Percentiles rank a stretch among this genome's conserved stretches.
phyloP scores from a whole-genome alignment of 176 grass and related monocot species.

The Leersia perrieri region DNA sequence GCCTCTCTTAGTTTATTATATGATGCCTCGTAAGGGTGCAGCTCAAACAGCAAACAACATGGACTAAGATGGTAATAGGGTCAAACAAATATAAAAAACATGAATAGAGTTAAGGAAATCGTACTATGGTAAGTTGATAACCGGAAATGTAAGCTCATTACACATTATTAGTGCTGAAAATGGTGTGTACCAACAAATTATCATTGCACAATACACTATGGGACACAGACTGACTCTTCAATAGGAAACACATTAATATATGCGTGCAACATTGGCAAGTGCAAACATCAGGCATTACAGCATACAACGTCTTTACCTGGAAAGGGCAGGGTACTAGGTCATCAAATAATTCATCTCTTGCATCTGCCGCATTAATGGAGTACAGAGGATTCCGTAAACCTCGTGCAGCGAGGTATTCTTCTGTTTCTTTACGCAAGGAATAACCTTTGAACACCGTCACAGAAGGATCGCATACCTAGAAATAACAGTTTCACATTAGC shows the following conservation, averaged over 20 bases:
- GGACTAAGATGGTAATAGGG: neutral
- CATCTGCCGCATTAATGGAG: conserved; percentile 55
- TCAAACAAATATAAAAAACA: neutral
- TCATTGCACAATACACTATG: neutral
- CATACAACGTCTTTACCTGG: conserved; percentile 40
- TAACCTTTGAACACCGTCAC: conserved; percentile 76
- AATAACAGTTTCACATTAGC: neutral
- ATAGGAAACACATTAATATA: neutral
- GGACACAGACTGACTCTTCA: neutral
- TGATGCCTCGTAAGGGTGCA: neutral
- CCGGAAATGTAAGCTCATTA: neutral
- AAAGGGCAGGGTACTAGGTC: conserved; percentile 70
- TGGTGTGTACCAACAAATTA: neutral
- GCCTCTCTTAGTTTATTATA: neutral
- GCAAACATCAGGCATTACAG: neutral
- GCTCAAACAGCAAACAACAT: neutral
- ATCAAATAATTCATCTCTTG: conserved; percentile 69
- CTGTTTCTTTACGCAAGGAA: conserved; percentile 61
- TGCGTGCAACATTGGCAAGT: neutral
- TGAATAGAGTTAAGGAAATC: neutral
- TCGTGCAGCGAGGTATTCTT: conserved; percentile 51
- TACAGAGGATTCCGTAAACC: conserved; percentile 66
- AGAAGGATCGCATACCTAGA: conserved; percentile 59
- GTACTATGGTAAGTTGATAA: neutral
- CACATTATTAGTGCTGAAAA: neutral